Conservation (phyloP, 768 basidiomycete species). For the Kwoniella pini region DNA sequence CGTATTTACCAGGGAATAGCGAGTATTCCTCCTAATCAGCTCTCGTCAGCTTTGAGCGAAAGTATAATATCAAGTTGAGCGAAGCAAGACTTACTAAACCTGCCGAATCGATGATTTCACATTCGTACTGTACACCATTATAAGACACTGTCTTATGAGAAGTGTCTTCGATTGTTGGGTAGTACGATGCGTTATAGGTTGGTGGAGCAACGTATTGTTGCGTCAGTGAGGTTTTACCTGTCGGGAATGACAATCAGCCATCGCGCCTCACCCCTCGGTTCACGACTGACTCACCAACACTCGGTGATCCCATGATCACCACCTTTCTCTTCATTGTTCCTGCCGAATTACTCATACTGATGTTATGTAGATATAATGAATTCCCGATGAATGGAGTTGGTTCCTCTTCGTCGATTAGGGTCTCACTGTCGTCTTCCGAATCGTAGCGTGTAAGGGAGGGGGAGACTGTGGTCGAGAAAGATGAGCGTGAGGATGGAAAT, state of each 20-base stretch:
- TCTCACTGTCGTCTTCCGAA: slow-evolving; percentile 12
- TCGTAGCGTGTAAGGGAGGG: not conserved
- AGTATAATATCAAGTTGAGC: not conserved
- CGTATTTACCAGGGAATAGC: slow-evolving; percentile 87
- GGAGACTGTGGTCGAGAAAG: not conserved
- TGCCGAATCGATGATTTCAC: slow-evolving; percentile 97
- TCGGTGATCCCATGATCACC: slow-evolving; percentile 53
- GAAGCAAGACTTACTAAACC: slow-evolving; percentile 70
- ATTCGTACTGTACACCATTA: slow-evolving; percentile 88
- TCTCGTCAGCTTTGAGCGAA: slow-evolving; percentile 1
- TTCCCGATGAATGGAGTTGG: not conserved
- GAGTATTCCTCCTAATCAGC: slow-evolving; percentile 83
- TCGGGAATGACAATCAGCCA: slow-evolving; percentile 4
- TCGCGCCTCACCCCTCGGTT: not conserved
- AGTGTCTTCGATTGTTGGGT: slow-evolving; percentile 90
- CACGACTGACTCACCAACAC: slow-evolving; percentile 49
- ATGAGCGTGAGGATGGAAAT: not conserved
- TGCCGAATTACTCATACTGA: slow-evolving; percentile 15
- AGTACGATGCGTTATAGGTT: slow-evolving; percentile 87
- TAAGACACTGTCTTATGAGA: slow-evolving; percentile 81
- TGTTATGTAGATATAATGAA: slow-evolving; percentile 1
- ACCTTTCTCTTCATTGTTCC: slow-evolving; percentile 50
- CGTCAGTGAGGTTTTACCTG: slow-evolving; percentile 92
- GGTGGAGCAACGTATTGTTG: slow-evolving; percentile 86
- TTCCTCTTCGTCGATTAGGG: slow-evolving; percentile 5